Percentiles rank a stretch among this genome's conserved stretches.
phyloP scores from a whole-genome alignment of 2,329 filamentous ascomycete species.

The Claviceps arundinis region DNA sequence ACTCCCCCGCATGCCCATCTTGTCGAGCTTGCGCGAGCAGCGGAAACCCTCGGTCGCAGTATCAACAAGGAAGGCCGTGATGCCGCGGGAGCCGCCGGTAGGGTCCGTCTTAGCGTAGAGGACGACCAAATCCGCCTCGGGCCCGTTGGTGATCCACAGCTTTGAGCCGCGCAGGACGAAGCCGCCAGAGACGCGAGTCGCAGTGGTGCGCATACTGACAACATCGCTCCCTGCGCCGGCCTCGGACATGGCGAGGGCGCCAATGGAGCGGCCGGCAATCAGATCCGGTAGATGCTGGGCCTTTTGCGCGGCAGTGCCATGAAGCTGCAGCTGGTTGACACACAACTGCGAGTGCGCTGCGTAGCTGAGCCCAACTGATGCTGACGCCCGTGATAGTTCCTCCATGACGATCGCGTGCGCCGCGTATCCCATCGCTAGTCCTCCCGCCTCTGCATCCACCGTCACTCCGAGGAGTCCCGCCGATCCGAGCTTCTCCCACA shows the following conservation, averaged over 20 bases:
- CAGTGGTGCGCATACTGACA: constrained; percentile 85
- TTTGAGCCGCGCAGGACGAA: constrained; percentile 81
- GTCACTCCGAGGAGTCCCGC: constrained; percentile 89
- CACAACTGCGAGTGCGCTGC: constrained; percentile 93
- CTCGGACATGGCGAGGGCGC: constrained; percentile 90
- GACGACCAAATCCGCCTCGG: constrained; percentile 81
- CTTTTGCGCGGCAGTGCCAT: constrained; percentile 72
- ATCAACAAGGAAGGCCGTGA: constrained; percentile 88
- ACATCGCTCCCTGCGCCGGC: constrained; percentile 85
- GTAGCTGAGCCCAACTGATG: constrained; percentile 76
- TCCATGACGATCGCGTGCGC: constrained; percentile 94
- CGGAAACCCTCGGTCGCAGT: constrained; percentile 61
- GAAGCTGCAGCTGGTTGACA: constrained; percentile 90
- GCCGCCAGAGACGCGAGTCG: constrained; percentile 68
- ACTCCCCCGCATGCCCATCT: constrained; percentile 93
- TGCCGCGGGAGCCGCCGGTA: constrained; percentile 69
- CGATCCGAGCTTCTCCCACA: constrained; percentile 90
- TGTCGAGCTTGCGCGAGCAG: constrained; percentile 84
- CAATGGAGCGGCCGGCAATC: constrained; percentile 67
- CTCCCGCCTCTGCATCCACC: constrained; percentile 82
- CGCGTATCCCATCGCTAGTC: constrained; percentile 86
- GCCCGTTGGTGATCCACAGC: constrained; percentile 99
- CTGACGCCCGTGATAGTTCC: constrained; percentile 79
- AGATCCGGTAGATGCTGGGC: constrained; percentile 64
- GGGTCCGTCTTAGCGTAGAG: constrained; percentile 96